Percentiles rank a stretch among this genome's conserved stretches.
These are phyloP conservation scores for Aphanomyces astaci DNA, from an alignment of 352 stramenopile species.

Conservation along the genomic window DNA sequence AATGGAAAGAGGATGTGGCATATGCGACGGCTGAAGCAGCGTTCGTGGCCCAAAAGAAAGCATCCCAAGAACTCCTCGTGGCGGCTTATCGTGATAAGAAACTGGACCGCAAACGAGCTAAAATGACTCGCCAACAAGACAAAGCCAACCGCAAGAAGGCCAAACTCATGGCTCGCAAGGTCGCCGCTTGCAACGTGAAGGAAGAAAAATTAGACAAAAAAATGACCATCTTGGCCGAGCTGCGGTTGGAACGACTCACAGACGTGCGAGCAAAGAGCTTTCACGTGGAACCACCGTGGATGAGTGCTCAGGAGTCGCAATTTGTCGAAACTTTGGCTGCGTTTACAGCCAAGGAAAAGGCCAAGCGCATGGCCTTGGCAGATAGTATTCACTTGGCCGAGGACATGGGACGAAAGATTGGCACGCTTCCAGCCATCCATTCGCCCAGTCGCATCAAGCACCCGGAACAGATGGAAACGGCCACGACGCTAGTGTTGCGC, in stretches of 20 bases:
- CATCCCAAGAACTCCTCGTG: neutral
- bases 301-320: neutral
- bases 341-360: neutral
- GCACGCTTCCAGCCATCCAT: constrained; percentile 51
- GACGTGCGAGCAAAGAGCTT: neutral
- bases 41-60: constrained; percentile 9
- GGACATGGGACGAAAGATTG: constrained; percentile 38
- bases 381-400: constrained; percentile 26
- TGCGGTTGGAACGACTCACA: constrained; percentile 8
- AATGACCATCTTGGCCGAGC: constrained; percentile 19
- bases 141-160: constrained; percentile 9
- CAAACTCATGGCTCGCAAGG: neutral
- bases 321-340: neutral
- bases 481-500: constrained; percentile 40
- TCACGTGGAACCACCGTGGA: neutral
- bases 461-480: constrained; percentile 48
- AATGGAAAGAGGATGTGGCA: constrained; percentile 20
- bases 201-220: constrained; percentile 2
- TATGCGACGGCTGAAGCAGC: constrained; percentile 7
- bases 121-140: neutral
- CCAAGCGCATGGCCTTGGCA: neutral
- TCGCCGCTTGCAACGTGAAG: neutral
- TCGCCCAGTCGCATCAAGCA: constrained; percentile 24
- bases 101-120: neutral
- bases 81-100: neutral